These are phyloP conservation scores for Trichoderma atrobrunneum DNA, from an alignment of 2,329 filamentous ascomycete species.

Conservation along the genomic window DNA sequence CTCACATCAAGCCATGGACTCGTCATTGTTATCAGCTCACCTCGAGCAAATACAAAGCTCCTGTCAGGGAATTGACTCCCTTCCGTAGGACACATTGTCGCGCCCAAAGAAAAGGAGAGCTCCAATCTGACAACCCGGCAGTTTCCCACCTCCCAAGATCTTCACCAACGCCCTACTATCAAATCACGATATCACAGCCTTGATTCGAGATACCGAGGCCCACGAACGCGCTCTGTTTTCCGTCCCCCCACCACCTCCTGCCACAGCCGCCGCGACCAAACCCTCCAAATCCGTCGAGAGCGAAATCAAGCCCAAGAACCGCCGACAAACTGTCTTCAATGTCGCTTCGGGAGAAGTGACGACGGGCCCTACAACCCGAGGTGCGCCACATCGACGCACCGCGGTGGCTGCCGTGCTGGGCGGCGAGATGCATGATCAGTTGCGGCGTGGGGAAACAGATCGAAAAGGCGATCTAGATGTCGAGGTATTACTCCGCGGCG, in stretches of 20 bases:
- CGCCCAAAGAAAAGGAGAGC: background rate
- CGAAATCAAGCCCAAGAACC: constrained; percentile 28
- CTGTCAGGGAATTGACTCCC: constrained; percentile 71
- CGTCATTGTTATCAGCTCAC: constrained; percentile 61
- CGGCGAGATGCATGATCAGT: constrained; percentile 78
- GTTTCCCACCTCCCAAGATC: constrained; percentile 86
- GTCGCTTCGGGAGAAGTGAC: constrained; percentile 62
- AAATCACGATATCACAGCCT: constrained; percentile 84
- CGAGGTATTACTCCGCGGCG: constrained; percentile 77
- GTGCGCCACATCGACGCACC: constrained; percentile 64
- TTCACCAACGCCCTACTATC: constrained; percentile 92
- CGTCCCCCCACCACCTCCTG: constrained; percentile 65
- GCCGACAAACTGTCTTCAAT: constrained; percentile 65
- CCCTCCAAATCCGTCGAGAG: background rate
- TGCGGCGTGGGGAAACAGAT: constrained; percentile 56
- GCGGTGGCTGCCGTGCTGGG: constrained; percentile 89
- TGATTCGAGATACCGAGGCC: constrained; percentile 92
- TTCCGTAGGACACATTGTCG: constrained; percentile 56
- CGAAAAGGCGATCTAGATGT: constrained; percentile 74
- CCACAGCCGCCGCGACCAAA: constrained; percentile 38
- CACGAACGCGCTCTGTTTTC: constrained; percentile 96
- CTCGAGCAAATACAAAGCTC: constrained; percentile 75
- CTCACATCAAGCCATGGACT: background rate
- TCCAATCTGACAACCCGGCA: constrained; percentile 34
- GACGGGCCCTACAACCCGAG: constrained; percentile 48